A percentile compares a stretch with the other conserved stretches of the same genome.
Evolutionary conservation across 1,284 basidiomycete species (phyloP).

Genomic region (Inonotus obliquus): DNA sequence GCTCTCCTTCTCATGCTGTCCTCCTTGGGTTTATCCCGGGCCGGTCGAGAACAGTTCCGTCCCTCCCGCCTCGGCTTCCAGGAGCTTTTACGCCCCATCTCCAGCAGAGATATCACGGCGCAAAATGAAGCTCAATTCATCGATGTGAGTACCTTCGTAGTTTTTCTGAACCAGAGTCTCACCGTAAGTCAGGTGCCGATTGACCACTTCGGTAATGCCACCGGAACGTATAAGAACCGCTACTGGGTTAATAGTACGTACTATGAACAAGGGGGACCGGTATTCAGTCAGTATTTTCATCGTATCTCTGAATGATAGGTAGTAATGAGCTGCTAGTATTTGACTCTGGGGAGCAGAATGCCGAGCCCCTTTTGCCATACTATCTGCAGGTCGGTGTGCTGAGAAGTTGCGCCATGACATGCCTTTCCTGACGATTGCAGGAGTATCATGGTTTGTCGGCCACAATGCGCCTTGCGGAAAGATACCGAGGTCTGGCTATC

Average conservation of each 20-base stretch:
- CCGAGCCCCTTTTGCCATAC: conserved; percentile 43
- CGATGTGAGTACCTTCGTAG: conserved; percentile 21
- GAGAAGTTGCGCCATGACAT: neutral
- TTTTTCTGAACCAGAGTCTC: neutral
- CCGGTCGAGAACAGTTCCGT: neutral
- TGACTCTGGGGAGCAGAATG: conserved; percentile 48
- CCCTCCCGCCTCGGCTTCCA: conserved; percentile 4
- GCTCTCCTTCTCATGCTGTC: neutral
- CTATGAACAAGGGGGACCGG: conserved; percentile 47
- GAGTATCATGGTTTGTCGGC: conserved; percentile 47
- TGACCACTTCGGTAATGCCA: conserved; percentile 36
- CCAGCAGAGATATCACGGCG: conserved; percentile 3
- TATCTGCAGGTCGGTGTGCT: conserved; percentile 34
- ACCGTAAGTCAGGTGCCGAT: conserved; percentile 33
- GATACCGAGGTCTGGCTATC: conserved; percentile 43
- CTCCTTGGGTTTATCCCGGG: neutral
- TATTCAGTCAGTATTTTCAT: conserved; percentile 31
- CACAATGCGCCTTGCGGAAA: conserved; percentile 43
- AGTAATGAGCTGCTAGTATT: conserved; percentile 34
- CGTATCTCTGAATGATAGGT: neutral
- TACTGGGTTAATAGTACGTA: conserved; percentile 54
- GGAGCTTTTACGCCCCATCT: conserved; percentile 11
- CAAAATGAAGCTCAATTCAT: conserved; percentile 27
- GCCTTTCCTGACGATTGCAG: conserved; percentile 24
- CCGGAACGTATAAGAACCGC: conserved; percentile 39